phyloP scores from a whole-genome alignment of 1,284 basidiomycete genomes.

The Tilletia caries region DNA sequence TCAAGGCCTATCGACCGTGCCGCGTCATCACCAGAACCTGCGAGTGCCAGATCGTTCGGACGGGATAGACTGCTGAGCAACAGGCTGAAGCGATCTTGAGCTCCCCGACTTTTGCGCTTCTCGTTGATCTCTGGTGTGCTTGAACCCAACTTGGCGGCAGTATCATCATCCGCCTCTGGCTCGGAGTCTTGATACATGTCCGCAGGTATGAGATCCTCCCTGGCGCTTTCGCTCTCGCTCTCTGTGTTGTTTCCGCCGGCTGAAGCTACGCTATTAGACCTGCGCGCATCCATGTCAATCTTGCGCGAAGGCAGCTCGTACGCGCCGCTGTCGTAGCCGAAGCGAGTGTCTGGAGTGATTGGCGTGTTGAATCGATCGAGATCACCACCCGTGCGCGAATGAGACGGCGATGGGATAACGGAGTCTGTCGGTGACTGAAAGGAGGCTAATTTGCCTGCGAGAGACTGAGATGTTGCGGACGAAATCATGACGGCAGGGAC shows the following conservation, averaged over 20 bases:
- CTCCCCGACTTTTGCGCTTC: not conserved
- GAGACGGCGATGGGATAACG: too few species aligned
- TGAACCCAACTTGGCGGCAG: not conserved
- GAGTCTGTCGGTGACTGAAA: not conserved
- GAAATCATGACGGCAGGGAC: constrained; percentile 1
- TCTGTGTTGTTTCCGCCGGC: not conserved
- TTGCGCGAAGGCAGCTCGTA: too few species aligned
- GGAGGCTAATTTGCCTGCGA: not conserved
- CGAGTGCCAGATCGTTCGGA: not conserved
- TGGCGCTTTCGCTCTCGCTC: constrained; percentile 1
- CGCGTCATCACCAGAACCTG: not conserved
- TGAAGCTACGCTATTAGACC: not conserved
- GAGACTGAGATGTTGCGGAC: not conserved
- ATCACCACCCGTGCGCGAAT: too few species aligned
- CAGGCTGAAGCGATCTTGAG: constrained; percentile 3
- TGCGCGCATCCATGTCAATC: not conserved
- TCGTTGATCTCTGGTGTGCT: not conserved
- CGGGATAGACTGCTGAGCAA: not conserved
- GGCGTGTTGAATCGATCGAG: too few species aligned
- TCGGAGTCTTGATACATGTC: not conserved
- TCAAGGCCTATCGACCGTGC: too few species aligned
- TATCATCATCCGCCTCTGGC: not conserved
- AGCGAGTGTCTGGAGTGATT: too few species aligned
- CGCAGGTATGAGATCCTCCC: constrained; percentile 5
- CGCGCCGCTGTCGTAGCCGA: too few species aligned